Evolutionary conservation across 2,329 filamentous ascomycete species (phyloP).

Genomic region (Exserohilum rostratum): DNA sequence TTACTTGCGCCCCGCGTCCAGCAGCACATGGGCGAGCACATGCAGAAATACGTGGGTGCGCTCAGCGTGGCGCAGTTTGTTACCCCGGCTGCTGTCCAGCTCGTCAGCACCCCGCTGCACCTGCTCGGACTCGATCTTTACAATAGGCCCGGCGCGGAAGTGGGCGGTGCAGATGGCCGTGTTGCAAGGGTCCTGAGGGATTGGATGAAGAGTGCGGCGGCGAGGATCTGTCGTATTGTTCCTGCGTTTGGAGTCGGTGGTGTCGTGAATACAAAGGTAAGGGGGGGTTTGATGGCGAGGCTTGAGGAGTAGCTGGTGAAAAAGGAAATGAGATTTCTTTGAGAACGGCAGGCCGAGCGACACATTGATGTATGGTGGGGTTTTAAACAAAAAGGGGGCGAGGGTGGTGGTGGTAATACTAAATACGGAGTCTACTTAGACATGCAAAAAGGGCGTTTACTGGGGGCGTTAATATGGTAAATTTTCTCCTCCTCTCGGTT

Average conservation of each 20-base stretch:
- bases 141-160: conserved; percentile 65
- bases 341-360: too few species aligned
- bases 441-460: too few species aligned
- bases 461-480: too few species aligned
- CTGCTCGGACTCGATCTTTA: conserved; percentile 85
- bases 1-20: conserved; percentile 73
- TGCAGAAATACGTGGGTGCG: conserved; percentile 58
- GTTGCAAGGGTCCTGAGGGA: conserved; percentile 71
- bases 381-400: too few species aligned
- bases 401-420: too few species aligned
- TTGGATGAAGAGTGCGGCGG: conserved; percentile 74
- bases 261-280: conserved; percentile 78
- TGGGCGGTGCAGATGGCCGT: conserved; percentile 64
- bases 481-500: too few species aligned
- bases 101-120: conserved; percentile 82
- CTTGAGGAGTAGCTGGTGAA: conserved; percentile 22
- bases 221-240: conserved; percentile 82
- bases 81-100: conserved; percentile 78
- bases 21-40: conserved; percentile 47
- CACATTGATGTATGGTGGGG: too few species aligned
- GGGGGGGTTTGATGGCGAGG: conserved; percentile 67
- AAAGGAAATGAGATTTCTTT: too few species aligned
- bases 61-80: conserved; percentile 73
- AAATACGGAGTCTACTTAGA: too few species aligned
- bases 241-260: conserved; percentile 89